These are phyloP conservation scores for Brassica balearica DNA, from an alignment of 441 rosid genomes.

Conservation along the genomic window DNA sequence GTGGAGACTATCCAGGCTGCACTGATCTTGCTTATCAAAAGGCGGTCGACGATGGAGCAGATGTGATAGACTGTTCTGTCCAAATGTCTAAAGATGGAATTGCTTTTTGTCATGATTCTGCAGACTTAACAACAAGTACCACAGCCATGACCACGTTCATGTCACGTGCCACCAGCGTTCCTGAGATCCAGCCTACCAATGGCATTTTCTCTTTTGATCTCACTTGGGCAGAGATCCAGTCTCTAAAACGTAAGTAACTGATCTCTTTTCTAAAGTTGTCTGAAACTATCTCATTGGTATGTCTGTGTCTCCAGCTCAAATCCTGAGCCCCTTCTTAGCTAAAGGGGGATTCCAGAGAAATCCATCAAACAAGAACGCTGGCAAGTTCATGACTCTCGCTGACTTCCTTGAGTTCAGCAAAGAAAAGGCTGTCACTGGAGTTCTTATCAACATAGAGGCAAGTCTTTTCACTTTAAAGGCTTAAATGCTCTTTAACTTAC, in stretches of 20 bases:
- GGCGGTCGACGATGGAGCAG: conserved; percentile 82
- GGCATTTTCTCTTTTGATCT: conserved; percentile 95
- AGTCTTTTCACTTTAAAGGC: conserved; percentile 11
- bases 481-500: conserved; percentile 17
- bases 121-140: conserved; percentile 66
- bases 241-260: conserved; percentile 62
- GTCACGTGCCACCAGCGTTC: conserved; percentile 56
- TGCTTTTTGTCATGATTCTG: conserved; percentile 72
- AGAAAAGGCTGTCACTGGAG: conserved; percentile 71
- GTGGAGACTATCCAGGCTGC: conserved; percentile 85
- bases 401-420: conserved; percentile 78
- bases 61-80: conserved; percentile 84
- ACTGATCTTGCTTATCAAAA: conserved; percentile 84
- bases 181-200: conserved; percentile 62
- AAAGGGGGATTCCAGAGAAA: conserved; percentile 51
- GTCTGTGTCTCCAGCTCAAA: conserved; percentile 63
- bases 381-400: conserved; percentile 59
- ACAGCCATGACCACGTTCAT: conserved; percentile 66
- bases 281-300: not conserved
- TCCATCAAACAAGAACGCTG: conserved; percentile 68
- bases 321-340: conserved; percentile 58
- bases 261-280: not conserved
- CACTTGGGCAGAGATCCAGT: conserved; percentile 84
- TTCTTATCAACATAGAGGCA: conserved; percentile 79
- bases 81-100: conserved; percentile 90